Percentiles rank a stretch among this genome's conserved stretches.
Evolutionary conservation across 2,329 filamentous ascomycete species (phyloP).

Genomic region (Microsporum audouinii): DNA sequence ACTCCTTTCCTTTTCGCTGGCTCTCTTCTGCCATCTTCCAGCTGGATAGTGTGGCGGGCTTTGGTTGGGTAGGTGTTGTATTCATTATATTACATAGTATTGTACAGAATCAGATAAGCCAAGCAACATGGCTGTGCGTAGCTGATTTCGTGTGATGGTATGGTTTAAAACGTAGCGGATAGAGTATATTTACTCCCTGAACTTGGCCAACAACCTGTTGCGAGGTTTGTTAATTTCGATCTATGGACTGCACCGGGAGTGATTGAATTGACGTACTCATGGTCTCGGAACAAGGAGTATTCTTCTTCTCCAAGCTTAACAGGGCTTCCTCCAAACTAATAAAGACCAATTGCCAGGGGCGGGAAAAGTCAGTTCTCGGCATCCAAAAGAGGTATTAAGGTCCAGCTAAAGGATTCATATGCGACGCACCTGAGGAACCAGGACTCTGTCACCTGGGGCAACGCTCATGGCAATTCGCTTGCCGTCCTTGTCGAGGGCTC

Average conservation of each 20-base stretch:
- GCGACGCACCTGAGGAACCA: constrained; percentile 76
- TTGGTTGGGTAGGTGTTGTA: neutral
- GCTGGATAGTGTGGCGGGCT: neutral
- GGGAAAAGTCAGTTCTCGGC: constrained; percentile 3
- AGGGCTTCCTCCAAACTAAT: constrained; percentile 79
- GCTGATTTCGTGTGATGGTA: neutral
- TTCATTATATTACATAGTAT: constrained; percentile 7
- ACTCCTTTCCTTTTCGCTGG: neutral
- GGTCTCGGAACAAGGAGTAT: constrained; percentile 89
- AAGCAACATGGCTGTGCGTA: neutral
- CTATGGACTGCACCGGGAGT: neutral
- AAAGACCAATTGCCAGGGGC: neutral
- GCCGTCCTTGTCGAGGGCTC: constrained; percentile 74
- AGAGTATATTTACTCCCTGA: constrained; percentile 66
- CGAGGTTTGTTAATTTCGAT: constrained; percentile 13
- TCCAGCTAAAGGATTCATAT: neutral
- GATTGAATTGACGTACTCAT: constrained; percentile 63
- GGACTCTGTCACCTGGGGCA: constrained; percentile 70
- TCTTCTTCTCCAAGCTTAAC: constrained; percentile 98
- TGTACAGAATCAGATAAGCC: neutral
- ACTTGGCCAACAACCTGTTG: constrained; percentile 86
- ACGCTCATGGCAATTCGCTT: constrained; percentile 81
- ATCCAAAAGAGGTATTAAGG: neutral
- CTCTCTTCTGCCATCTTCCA: neutral
- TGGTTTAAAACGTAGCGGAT: neutral